Conservation (phyloP, 2,329 filamentous ascomycete species). For the Pestalotiopsis sp. region DNA sequence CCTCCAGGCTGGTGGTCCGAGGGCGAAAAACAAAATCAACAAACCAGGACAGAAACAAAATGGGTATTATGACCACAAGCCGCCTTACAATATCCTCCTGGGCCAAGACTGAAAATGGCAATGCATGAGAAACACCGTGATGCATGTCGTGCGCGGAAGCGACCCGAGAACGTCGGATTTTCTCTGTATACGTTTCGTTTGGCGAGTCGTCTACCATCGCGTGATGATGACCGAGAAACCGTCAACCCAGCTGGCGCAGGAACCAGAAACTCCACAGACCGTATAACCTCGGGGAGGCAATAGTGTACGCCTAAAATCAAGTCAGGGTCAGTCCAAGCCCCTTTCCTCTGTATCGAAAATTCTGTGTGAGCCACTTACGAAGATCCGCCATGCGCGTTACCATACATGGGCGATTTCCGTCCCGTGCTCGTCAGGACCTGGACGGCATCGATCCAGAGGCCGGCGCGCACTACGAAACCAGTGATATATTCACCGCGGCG, state of each 20-base stretch:
- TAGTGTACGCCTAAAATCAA: constrained; percentile 69
- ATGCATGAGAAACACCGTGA: background rate
- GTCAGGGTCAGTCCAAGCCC: background rate
- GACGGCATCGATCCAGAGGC: constrained; percentile 83
- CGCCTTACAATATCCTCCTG: background rate
- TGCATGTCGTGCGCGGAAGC: background rate
- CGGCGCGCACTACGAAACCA: constrained; percentile 82
- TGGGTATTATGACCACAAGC: constrained; percentile 2
- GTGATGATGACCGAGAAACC: constrained; percentile 82
- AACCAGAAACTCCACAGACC: constrained; percentile 85
- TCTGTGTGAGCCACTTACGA: constrained; percentile 63
- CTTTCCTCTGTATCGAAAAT: background rate
- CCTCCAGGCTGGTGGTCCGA: background rate
- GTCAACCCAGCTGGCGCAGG: constrained; percentile 79
- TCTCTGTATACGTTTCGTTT: background rate
- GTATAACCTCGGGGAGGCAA: constrained; percentile 88
- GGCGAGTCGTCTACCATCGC: constrained; percentile 46
- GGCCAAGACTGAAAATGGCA: background rate
- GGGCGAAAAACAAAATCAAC: background rate
- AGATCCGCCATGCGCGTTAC: constrained; percentile 77
- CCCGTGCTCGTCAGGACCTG: constrained; percentile 89
- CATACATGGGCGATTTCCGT: constrained; percentile 83
- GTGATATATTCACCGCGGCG: constrained; percentile 83
- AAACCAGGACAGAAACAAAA: background rate
- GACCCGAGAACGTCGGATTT: background rate